Evolutionary conservation across 148 eudicot species (phyloP), one percentile per base, ranked within the genome.

Genomic region (Nepenthes gracilis): DNA sequence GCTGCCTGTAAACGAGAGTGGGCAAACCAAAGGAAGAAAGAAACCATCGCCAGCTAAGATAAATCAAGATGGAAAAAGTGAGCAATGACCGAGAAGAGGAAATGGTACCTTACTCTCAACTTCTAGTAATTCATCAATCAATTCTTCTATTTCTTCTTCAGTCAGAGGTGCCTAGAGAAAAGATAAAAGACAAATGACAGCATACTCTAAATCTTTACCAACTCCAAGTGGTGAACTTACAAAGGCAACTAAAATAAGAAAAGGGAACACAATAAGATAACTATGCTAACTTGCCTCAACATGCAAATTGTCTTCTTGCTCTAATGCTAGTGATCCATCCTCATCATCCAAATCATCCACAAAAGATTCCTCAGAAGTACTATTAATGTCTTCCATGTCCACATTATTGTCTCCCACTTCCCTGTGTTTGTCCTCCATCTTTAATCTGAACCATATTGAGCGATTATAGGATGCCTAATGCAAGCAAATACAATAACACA

Each of bases 21-120:
- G 65, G 57, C 52, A 50, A 61, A 60, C 52, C 34, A 67, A 32
- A 34, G 1, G 36, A 59, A 64, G 35, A 11, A 71, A 65, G 35
- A 61, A 51, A n/a, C 35, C 11, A 56, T 33, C 8, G 33, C 15
- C 8, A 53, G 10, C 1, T 5, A 43, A 57, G 8, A 35, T 1
- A 11, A 2, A 36, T 2, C 10, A 36, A 59, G n/a, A 6, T 56
- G 40, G 49, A 13, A 23, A 33, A 12, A 34, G 53, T 14, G 23
- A 61, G 15, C 54, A 8, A 40, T 2, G 23, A 69, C 48, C 53
- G 38, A 52, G 23, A 23, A 23, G 23, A 23, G 23, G 23, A 23
- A 47, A 43, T 47, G 12, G 53, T 79, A 94, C 99, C 83, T 89
- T 94, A 64, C 97, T 78, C 81, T 94, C 97, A 73, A 80, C 87